Conservation (phyloP, 2,329 filamentous ascomycete genomes). For the Hymenoscyphus linearis region DNA sequence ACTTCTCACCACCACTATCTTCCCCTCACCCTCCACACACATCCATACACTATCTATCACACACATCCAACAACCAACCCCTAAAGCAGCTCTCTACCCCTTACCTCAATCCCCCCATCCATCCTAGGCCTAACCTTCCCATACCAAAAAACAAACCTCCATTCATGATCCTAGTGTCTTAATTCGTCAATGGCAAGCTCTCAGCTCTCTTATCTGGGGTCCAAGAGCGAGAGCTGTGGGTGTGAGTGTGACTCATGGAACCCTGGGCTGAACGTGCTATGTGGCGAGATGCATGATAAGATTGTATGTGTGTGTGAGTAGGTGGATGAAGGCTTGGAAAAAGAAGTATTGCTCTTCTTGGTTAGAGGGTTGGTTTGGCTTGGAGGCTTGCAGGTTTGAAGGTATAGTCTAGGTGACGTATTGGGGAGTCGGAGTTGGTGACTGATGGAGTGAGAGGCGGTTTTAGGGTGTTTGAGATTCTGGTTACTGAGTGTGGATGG, state of each 20-base stretch:
- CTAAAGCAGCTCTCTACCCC: neutral
- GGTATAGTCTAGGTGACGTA: too few species aligned
- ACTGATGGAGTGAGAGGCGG: neutral
- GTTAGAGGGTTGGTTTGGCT: neutral
- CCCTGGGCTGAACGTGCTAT: too few species aligned
- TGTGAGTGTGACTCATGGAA: neutral
- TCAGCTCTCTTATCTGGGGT: neutral
- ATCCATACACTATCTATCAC: slow-evolving; percentile 14
- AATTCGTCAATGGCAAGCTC: neutral
- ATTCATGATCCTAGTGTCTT: neutral
- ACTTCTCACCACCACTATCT: neutral
- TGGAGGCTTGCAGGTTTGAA: too few species aligned
- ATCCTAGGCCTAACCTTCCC: too few species aligned
- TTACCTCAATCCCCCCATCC: too few species aligned
- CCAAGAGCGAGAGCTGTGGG: neutral
- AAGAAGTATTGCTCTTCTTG: neutral
- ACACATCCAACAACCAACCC: slow-evolving; percentile 10
- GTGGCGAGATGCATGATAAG: too few species aligned
- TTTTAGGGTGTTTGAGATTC: neutral
- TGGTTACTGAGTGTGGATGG: neutral
- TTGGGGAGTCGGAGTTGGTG: neutral
- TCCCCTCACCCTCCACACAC: neutral
- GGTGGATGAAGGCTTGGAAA: neutral
- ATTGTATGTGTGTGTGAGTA: too few species aligned
- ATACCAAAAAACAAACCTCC: neutral